A percentile compares a stretch with the other conserved stretches of the same genome.
Conservation (phyloP, 225 moss, liverwort and hornwort genomes). For the Antitrichia curtipendula region DNA sequence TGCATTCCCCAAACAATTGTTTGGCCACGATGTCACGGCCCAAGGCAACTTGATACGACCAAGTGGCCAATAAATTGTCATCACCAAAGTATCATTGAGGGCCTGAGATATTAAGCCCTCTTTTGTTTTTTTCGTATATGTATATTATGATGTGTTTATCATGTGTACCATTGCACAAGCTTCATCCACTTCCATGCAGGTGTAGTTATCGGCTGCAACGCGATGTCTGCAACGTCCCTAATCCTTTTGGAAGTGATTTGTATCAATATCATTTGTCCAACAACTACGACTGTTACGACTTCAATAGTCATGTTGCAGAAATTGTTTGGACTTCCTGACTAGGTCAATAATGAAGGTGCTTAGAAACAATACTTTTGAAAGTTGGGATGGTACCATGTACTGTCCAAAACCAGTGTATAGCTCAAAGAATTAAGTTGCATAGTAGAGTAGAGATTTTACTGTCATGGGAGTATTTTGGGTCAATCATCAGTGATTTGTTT, state of each 20-base stretch:
- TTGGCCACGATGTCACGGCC: slow-evolving; percentile 1
- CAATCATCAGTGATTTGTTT: background rate
- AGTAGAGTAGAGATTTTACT: background rate
- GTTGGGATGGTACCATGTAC: background rate
- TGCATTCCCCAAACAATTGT: slow-evolving; percentile 45
- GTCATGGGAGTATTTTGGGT: background rate
- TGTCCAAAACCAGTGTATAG: background rate
- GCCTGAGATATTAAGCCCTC: background rate
- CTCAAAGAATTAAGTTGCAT: background rate
- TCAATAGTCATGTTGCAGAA: background rate
- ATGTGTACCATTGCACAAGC: slow-evolving; percentile 13
- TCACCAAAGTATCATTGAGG: background rate
- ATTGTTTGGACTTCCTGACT: background rate
- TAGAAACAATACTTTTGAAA: background rate
- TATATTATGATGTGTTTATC: background rate
- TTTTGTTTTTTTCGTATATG: background rate
- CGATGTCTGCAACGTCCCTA: background rate
- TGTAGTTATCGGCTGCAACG: background rate
- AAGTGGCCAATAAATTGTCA: background rate
- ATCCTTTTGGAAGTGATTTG: background rate
- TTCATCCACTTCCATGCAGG: background rate
- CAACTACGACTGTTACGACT: background rate
- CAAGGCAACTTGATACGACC: slow-evolving; percentile 1
- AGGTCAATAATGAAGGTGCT: background rate
- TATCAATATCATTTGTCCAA: background rate